Evolutionary conservation across 768 basidiomycete genomes (phyloP).

Genomic region (Pleurotus sapidus): DNA sequence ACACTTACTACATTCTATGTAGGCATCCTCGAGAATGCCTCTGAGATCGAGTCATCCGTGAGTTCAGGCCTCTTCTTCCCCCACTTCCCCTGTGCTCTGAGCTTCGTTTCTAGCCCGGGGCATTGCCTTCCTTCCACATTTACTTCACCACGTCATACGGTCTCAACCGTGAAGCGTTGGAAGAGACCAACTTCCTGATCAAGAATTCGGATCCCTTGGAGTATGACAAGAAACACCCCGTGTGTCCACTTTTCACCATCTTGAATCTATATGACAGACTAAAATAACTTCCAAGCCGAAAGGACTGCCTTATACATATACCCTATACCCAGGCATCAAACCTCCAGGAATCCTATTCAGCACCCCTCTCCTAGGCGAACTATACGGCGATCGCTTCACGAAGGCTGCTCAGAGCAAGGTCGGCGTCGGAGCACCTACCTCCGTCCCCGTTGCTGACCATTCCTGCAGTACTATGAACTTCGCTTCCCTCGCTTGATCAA

Average conservation of each 20-base stretch:
- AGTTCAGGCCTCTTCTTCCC: slow-evolving; percentile 12
- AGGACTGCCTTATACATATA: slow-evolving; percentile 53
- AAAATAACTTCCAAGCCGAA: slow-evolving; percentile 8
- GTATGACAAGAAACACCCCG: slow-evolving; percentile 22
- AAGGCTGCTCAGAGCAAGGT: slow-evolving; percentile 61
- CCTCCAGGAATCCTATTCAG: slow-evolving; percentile 57
- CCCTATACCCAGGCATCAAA: slow-evolving; percentile 41
- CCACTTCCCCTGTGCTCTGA: not conserved
- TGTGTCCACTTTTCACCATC: slow-evolving; percentile 5
- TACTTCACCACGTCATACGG: slow-evolving; percentile 82
- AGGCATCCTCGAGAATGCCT: slow-evolving; percentile 57
- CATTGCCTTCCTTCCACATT: slow-evolving; percentile 62
- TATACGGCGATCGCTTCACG: slow-evolving; percentile 83
- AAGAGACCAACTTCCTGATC: slow-evolving; percentile 69
- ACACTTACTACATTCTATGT: slow-evolving; percentile 81
- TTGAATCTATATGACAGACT: slow-evolving; percentile 1
- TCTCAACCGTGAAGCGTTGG: slow-evolving; percentile 60
- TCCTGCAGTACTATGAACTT: slow-evolving; percentile 69
- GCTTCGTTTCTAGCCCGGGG: slow-evolving; percentile 28
- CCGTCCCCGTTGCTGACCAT: not conserved
- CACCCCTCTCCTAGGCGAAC: slow-evolving; percentile 64
- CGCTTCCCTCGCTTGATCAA: slow-evolving; percentile 83
- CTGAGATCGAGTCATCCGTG: slow-evolving; percentile 37
- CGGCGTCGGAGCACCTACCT: slow-evolving; percentile 14
- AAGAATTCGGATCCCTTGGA: slow-evolving; percentile 38